These are phyloP conservation scores for Daldinia sp. DNA, from an alignment of 2,329 filamentous ascomycete genomes.

Conservation along the genomic window DNA sequence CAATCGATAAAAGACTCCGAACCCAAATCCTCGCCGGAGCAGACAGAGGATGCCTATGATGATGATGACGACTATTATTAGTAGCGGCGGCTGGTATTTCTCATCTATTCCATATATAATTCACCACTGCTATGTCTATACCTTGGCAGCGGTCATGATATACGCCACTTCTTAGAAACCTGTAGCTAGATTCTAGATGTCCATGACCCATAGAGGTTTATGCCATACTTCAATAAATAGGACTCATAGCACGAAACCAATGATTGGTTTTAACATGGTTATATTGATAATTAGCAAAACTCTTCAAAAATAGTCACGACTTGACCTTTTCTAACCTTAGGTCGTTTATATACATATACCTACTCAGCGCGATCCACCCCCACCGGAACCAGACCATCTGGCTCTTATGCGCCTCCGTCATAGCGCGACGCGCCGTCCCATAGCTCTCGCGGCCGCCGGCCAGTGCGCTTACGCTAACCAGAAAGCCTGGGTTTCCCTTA, in stretches of 20 bases:
- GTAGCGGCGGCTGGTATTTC: background rate
- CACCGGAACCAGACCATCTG: conserved; percentile 99
- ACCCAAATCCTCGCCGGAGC: background rate
- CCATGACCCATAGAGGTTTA: background rate
- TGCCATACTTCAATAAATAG: background rate
- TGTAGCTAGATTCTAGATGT: background rate
- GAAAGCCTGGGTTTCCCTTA: conserved; percentile 65
- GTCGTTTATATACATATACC: conserved; percentile 98
- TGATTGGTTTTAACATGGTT: background rate
- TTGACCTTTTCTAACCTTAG: conserved; percentile 67
- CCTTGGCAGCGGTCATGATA: background rate
- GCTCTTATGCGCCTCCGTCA: conserved; percentile 90
- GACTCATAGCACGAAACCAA: background rate
- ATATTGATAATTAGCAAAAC: background rate
- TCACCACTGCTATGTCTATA: background rate
- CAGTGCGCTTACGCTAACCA: conserved; percentile 80
- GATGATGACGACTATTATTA: conserved; percentile 19
- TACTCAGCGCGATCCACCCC: conserved; percentile 90
- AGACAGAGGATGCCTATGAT: conserved; percentile 3
- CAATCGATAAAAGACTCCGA: background rate
- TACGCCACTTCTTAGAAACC: background rate
- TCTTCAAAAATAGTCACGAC: conserved; percentile 24
- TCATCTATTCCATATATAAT: conserved; percentile 18
- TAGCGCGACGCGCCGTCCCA: conserved; percentile 78
- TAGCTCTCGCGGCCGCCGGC: conserved; percentile 66